Conservation (phyloP, 345 rosid genomes). For the Populus simonii region DNA sequence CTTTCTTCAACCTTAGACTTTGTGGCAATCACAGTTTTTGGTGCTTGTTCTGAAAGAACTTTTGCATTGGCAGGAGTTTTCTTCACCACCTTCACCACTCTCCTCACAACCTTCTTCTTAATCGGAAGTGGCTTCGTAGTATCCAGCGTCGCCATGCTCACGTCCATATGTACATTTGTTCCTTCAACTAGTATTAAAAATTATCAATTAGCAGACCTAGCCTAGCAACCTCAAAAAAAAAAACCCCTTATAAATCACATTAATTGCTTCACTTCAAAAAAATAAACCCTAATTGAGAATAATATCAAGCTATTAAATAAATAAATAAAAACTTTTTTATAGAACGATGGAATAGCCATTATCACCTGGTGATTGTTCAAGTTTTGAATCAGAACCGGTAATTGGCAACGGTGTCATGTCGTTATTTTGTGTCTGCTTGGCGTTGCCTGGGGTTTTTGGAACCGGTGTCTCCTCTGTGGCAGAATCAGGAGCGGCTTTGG, state of each 20-base stretch:
- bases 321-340: not conserved
- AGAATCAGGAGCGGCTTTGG: constrained; percentile 5
- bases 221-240: not conserved
- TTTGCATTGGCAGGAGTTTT: constrained; percentile 26
- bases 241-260: not conserved
- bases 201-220: too few relatives aligned
- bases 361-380: constrained; percentile 35
- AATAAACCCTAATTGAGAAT: not conserved
- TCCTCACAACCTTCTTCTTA: constrained; percentile 24
- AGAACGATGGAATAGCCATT: not conserved
- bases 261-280: not conserved
- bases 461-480: constrained; percentile 8
- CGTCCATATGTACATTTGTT: constrained; percentile 13
- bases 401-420: constrained; percentile 17
- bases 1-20: constrained; percentile 21
- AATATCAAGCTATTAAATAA: not conserved
- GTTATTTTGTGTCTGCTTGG: constrained; percentile 18
- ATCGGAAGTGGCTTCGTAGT: constrained; percentile 19
- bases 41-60: constrained; percentile 11
- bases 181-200: constrained; percentile 19
- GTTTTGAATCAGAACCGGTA: constrained; percentile 16
- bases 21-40: constrained; percentile 16
- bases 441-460: constrained; percentile 24
- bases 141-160: constrained; percentile 13
- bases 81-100: constrained; percentile 22